These are phyloP conservation scores for Oryza coarctata DNA, from an alignment of 176 grass and related monocot species.

Conservation along the genomic window DNA sequence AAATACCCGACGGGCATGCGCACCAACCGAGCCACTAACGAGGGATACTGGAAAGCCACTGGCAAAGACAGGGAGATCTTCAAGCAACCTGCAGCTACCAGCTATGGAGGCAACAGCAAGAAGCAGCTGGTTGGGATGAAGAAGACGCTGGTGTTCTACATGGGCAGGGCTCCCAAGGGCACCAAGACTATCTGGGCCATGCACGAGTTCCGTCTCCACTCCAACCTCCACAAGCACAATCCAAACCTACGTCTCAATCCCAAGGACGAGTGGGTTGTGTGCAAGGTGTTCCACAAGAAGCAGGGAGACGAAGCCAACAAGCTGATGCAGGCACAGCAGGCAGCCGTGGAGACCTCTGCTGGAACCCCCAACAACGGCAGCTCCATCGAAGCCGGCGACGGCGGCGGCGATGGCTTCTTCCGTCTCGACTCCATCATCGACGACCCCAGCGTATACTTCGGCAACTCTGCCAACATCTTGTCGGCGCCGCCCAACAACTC, in stretches of 20 bases:
- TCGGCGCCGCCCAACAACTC: not conserved
- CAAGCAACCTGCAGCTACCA: not conserved
- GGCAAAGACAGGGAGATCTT: constrained; percentile 79
- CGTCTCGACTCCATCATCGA: constrained; percentile 34
- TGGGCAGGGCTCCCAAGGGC: constrained; percentile 68
- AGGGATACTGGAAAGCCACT: constrained; percentile 87
- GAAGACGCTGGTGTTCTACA: constrained; percentile 90
- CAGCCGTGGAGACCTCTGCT: not conserved
- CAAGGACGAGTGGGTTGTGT: constrained; percentile 72
- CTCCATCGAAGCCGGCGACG: constrained; percentile 24
- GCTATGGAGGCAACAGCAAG: not conserved
- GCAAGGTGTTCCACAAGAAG: constrained; percentile 59
- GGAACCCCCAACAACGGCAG: constrained; percentile 40
- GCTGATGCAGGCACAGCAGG: not conserved
- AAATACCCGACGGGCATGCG: constrained; percentile 73
- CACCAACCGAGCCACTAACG: constrained; percentile 69
- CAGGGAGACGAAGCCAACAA: constrained; percentile 8
- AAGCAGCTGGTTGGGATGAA: constrained; percentile 62
- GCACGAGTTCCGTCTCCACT: constrained; percentile 76
- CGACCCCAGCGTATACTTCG: constrained; percentile 35
- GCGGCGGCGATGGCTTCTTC: constrained; percentile 13
- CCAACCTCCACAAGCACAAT: constrained; percentile 22
- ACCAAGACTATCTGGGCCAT: constrained; percentile 81
- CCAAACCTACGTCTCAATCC: not conserved
- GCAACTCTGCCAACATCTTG: not conserved